Conservation (phyloP, 2,329 filamentous ascomycete genomes). For the Fusarium pseudonygamai region DNA sequence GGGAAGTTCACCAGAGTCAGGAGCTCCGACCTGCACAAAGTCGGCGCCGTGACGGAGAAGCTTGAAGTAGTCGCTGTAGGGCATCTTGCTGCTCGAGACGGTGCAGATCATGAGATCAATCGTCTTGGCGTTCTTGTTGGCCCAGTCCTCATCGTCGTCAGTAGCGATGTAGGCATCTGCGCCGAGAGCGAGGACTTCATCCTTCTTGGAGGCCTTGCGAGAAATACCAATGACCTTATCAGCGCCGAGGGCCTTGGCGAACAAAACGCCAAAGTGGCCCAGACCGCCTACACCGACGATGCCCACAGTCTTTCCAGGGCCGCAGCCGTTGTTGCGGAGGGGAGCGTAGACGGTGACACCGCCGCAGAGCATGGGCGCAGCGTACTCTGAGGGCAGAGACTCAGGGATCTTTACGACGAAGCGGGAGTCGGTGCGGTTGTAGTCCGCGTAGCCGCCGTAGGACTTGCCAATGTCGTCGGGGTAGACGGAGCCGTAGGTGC, state of each 20-base stretch:
- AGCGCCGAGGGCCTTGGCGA: constrained; percentile 71
- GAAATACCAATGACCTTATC: constrained; percentile 69
- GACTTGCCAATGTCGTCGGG: constrained; percentile 53
- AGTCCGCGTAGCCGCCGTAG: constrained; percentile 58
- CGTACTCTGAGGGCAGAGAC: constrained; percentile 49
- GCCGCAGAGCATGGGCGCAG: constrained; percentile 74
- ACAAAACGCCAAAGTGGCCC: constrained; percentile 73
- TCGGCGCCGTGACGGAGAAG: constrained; percentile 67
- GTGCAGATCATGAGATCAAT: constrained; percentile 69
- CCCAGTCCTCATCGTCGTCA: constrained; percentile 62
- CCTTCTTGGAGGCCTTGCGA: constrained; percentile 60
- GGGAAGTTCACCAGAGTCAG: constrained; percentile 38
- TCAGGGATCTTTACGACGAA: constrained; percentile 62
- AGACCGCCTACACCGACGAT: constrained; percentile 74
- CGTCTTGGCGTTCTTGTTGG: constrained; percentile 56
- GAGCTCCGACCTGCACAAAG: constrained; percentile 68
- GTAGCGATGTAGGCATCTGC: constrained; percentile 59
- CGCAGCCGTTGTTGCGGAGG: constrained; percentile 67
- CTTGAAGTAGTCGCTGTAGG: constrained; percentile 67
- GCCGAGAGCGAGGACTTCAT: constrained; percentile 65
- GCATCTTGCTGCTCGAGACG: constrained; percentile 64
- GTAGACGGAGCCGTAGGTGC: constrained; percentile 64
- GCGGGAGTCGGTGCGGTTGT: constrained; percentile 45
- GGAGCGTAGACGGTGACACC: constrained; percentile 74
- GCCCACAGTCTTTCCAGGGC: constrained; percentile 72